Evolutionary conservation across 2,329 filamentous ascomycete genomes (phyloP).

Genomic region (Allantophomopsis lycopodina): DNA sequence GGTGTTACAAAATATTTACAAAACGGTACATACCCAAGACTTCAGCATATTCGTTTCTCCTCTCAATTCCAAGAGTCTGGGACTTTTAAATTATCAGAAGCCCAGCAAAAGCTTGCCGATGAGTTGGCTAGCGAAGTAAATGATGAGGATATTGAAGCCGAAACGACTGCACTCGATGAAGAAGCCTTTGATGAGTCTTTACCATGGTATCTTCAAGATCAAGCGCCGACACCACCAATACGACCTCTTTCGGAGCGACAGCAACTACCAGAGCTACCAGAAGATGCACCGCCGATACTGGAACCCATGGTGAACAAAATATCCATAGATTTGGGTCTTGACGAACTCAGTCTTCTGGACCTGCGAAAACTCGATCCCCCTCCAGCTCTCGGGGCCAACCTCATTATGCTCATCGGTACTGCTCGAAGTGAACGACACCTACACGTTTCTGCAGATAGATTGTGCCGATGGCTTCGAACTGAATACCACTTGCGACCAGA

Average conservation of each 20-base stretch:
- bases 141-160: constrained; percentile 7
- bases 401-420: constrained; percentile 87
- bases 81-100: no score
- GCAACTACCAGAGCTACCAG: constrained; percentile 40
- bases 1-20: no score
- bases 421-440: constrained; percentile 88
- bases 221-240: constrained; percentile 24
- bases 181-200: constrained; percentile 14
- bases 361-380: constrained; percentile 75
- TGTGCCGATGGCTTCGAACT: constrained; percentile 72
- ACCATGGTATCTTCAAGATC: constrained; percentile 81
- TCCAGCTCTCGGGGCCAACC: constrained; percentile 71
- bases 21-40: no score
- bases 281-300: constrained; percentile 55
- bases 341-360: constrained; percentile 69
- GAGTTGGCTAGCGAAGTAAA: neutral
- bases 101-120: no score
- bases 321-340: constrained; percentile 74
- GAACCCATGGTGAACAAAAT: constrained; percentile 62
- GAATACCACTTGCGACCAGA: constrained; percentile 59
- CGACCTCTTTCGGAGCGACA: constrained; percentile 35
- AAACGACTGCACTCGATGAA: constrained; percentile 1
- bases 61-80: no score
- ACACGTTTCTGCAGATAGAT: constrained; percentile 78
- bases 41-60: no score